Evolutionary conservation across 176 grass and related monocot genomes (phyloP), one percentile per base, ranked within the genome.

Genomic region (Guadua angustifolia): DNA sequence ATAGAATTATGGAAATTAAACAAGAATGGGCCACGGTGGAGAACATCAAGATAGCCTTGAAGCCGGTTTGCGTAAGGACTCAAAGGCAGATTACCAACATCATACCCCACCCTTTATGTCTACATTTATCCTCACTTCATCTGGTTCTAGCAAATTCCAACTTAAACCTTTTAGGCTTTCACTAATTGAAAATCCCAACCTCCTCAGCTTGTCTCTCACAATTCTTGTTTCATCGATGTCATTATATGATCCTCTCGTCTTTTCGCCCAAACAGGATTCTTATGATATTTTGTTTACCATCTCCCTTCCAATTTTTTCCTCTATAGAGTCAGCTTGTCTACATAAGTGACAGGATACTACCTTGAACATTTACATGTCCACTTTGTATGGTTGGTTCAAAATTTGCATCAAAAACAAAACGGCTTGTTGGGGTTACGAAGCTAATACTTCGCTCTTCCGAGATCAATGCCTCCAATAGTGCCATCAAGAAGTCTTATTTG

Each of bases 81-180:
- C 67, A n/a, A 98, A 77, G 93, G 94, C n/a, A n/a, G n/a, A n/a
- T n/a, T 86, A 95, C 88, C 73, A 98, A 88, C 85, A 83, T 98
- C 93, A 98, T 95, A 46, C 92, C 95, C 96, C 96, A 87, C 95
- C 93, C 90, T 98, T 98, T 85, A 98, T 95, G 79, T 98, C 93
- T 56, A 93, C 91, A 87, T 98, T 93, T 87, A 98, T 83, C 61
- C 96, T 93, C 71, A 98, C 93, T 83, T 98, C 96, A 85, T 87
- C 80, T 61, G 91, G 87, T 85, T 95, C 91, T 82, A 98, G 83
- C 29, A 90, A 89, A 83, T 95, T 95, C 93, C 93, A 98, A 78
- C 90, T 98, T 83, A 98, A 85, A 82, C 93, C 96, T 73, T 98
- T 98, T 69, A 98, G 91, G 74, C 89, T 94, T 91, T 98, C 91